Percentiles rank a stretch among this genome's conserved stretches.
Conservation (phyloP, 345 rosid species). For the Pistacia integerrima region DNA sequence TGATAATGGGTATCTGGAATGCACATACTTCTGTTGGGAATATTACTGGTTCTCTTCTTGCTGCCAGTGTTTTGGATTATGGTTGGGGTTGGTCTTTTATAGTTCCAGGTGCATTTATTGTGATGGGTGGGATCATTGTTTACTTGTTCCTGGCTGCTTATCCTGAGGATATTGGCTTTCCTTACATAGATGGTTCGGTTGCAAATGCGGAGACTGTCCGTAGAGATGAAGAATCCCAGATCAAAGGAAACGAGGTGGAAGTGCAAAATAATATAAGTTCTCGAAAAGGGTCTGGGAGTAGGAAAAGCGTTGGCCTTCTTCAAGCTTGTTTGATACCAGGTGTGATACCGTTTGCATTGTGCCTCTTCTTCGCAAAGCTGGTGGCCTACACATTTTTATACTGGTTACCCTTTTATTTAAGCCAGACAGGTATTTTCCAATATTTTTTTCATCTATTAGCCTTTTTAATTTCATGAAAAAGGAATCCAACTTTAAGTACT, state of each 20-base stretch:
- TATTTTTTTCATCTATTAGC: background rate
- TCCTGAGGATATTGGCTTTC: constrained; percentile 91
- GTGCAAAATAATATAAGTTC: background rate
- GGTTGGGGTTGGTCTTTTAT: constrained; percentile 99
- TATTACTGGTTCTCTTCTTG: constrained; percentile 84
- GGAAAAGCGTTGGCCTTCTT: constrained; percentile 73
- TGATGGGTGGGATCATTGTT: constrained; percentile 69
- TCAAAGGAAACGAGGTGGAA: constrained; percentile 24
- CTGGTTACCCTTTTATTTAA: constrained; percentile 91
- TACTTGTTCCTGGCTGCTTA: constrained; percentile 82
- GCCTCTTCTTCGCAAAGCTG: constrained; percentile 89
- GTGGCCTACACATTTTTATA: constrained; percentile 92
- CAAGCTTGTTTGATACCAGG: constrained; percentile 94
- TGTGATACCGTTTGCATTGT: constrained; percentile 83
- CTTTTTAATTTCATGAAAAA: background rate
- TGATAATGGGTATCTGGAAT: constrained; percentile 98
- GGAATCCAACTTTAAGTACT: background rate
- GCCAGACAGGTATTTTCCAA: constrained; percentile 68
- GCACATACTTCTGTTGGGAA: constrained; percentile 95
- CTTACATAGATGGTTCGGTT: constrained; percentile 33
- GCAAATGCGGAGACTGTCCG: background rate
- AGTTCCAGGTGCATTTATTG: constrained; percentile 71
- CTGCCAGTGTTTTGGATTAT: constrained; percentile 81
- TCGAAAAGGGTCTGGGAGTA: constrained; percentile 41
- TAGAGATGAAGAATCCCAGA: constrained; percentile 44